Conservation (phyloP, 495 filamentous ascomycete species). For the Delitschia confertaspora region DNA sequence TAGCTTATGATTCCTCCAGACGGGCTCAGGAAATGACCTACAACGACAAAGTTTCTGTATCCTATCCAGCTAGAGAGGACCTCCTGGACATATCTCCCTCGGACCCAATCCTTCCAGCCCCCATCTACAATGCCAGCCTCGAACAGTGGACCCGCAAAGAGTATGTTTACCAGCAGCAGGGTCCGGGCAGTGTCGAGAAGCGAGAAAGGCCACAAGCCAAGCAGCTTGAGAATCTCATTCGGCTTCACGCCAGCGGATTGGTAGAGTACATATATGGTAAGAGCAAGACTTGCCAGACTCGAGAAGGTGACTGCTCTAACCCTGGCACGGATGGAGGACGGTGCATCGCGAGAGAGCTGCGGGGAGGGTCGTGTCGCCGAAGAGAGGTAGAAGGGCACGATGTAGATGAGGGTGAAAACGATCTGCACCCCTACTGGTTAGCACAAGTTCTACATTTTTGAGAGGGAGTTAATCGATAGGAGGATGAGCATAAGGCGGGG, state of each 20-base stretch:
- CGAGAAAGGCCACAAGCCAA: constrained; percentile 69
- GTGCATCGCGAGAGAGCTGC: constrained; percentile 76
- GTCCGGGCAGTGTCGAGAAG: constrained; percentile 49
- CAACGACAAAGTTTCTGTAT: constrained; percentile 53
- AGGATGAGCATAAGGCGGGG: constrained; percentile 6
- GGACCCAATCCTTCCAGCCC: constrained; percentile 58
- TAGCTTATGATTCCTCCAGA: not conserved
- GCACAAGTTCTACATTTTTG: not conserved
- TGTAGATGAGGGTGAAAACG: constrained; percentile 74
- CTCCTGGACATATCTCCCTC: constrained; percentile 22
- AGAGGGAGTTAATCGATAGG: constrained; percentile 16
- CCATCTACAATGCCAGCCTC: constrained; percentile 62
- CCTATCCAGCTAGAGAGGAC: constrained; percentile 40
- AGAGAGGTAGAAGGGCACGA: constrained; percentile 84
- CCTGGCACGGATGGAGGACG: constrained; percentile 79
- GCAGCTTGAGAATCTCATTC: constrained; percentile 48
- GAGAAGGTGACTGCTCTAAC: constrained; percentile 68
- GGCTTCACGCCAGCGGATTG: constrained; percentile 39
- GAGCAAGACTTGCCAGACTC: constrained; percentile 50
- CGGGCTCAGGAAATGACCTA: constrained; percentile 38
- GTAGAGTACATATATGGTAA: constrained; percentile 54
- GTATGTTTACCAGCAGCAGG: constrained; percentile 60
- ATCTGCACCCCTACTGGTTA: constrained; percentile 40
- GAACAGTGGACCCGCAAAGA: constrained; percentile 81
- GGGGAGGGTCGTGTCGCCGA: constrained; percentile 67